Evolutionary conservation across 441 rosid genomes (phyloP).

Genomic region (Bruguiera hainesii): DNA sequence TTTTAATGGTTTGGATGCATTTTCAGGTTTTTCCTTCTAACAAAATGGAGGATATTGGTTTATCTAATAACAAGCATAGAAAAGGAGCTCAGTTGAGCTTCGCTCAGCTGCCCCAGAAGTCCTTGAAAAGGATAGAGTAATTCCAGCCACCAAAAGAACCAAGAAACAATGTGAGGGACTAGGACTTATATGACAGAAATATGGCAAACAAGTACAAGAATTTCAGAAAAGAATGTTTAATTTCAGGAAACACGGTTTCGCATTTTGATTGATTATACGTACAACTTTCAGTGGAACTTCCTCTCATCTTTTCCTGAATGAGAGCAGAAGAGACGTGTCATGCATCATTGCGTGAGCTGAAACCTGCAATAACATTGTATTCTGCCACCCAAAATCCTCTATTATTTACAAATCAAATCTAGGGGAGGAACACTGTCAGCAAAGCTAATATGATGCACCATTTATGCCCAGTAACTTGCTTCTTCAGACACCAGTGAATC

Average conservation of each 20-base stretch:
- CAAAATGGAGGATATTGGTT: no score
- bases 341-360: conserved; percentile 12
- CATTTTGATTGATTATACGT: conserved; percentile 10
- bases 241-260: conserved; percentile 16
- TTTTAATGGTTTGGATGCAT: no score
- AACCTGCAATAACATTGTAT: conserved; percentile 15
- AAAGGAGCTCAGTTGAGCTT: no score
- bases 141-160: background rate
- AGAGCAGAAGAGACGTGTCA: conserved; percentile 9
- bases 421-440: conserved; percentile 7
- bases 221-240: background rate
- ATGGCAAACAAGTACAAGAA: background rate
- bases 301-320: conserved; percentile 21
- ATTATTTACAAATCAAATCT: conserved; percentile 37
- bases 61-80: no score
- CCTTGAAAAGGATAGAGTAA: background rate
- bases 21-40: no score
- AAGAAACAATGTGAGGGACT: background rate
- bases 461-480: conserved; percentile 1
- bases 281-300: conserved; percentile 1
- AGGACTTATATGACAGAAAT: no score
- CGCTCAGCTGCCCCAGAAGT: no score
- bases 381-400: conserved; percentile 20
- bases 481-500: conserved; percentile 5
- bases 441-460: conserved; percentile 6